Evolutionary conservation across 352 stramenopile species (phyloP).

Genomic region (Phytopythium ostracodes): DNA sequence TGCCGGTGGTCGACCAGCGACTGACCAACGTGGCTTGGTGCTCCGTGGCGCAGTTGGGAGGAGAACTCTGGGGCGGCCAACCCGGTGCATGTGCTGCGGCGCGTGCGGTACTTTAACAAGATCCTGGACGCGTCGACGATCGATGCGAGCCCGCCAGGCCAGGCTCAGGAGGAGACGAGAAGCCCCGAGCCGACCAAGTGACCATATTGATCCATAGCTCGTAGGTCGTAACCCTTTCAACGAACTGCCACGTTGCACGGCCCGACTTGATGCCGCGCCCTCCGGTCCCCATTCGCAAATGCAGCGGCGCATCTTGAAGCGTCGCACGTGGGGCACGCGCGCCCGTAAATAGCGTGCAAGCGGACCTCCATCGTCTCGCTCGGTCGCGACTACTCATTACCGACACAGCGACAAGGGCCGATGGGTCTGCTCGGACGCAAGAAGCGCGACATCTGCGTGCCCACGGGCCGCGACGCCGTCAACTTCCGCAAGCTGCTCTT

Average conservation of each 20-base stretch:
- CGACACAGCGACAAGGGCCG: background rate
- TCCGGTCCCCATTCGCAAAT: background rate
- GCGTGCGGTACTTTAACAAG: constrained; percentile 70
- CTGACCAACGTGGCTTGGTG: background rate
- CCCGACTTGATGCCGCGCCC: background rate
- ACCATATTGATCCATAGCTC: background rate
- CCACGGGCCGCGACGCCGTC: constrained; percentile 62
- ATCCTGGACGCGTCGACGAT: constrained; percentile 53
- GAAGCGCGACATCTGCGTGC: constrained; percentile 63
- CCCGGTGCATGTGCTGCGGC: constrained; percentile 69
- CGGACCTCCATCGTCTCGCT: background rate
- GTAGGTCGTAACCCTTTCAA: background rate
- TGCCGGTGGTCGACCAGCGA: background rate
- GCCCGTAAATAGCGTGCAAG: background rate
- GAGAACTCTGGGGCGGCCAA: constrained; percentile 76
- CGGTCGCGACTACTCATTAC: background rate
- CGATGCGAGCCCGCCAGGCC: constrained; percentile 9
- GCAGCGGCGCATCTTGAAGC: background rate
- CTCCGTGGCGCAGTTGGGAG: constrained; percentile 32
- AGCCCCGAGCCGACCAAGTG: background rate
- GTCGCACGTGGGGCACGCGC: background rate
- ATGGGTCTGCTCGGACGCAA: constrained; percentile 68
- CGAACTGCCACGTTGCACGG: background rate
- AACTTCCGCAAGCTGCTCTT: constrained; percentile 83
- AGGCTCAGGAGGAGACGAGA: background rate